phyloP scores from a whole-genome alignment of 169 alveolate genomes.

The Plasmodium adleri region DNA sequence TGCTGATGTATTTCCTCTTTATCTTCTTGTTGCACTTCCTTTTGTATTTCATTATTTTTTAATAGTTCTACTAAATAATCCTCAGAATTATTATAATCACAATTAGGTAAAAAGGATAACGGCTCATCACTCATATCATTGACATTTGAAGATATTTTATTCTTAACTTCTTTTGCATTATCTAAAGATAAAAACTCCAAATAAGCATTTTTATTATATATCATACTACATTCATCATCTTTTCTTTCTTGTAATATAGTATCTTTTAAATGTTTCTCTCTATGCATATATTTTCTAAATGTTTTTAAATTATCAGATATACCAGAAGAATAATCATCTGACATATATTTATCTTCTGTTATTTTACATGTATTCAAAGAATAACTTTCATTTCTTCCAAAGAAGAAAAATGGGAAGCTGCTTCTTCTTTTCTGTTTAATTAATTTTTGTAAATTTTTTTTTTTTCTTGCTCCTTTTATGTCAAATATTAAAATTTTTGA shows the following conservation, averaged over 20 bases:
- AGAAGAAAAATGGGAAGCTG: conserved; percentile 7
- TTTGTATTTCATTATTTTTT: neutral
- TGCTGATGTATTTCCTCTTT: neutral
- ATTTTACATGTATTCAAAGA: conserved; percentile 33
- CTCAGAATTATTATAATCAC: no score
- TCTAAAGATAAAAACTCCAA: conserved; percentile 8
- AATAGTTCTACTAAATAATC: no score
- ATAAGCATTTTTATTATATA: conserved; percentile 8
- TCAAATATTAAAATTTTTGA: conserved; percentile 74
- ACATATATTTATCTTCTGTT: conserved; percentile 24
- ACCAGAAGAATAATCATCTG: conserved; percentile 31
- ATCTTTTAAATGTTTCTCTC: conserved; percentile 29
- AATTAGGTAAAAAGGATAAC: no score
- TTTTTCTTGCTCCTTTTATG: conserved; percentile 74
- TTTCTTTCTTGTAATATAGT: neutral
- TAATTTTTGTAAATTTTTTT: conserved; percentile 68
- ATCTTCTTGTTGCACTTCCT: neutral
- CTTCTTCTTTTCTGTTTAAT: conserved; percentile 39
- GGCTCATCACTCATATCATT: no score
- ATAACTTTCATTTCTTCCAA: conserved; percentile 27
- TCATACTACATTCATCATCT: neutral
- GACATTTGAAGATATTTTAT: no score
- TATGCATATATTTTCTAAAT: conserved; percentile 20
- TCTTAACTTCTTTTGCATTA: neutral
- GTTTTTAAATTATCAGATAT: conserved; percentile 31